phyloP scores from a whole-genome alignment of 371 early-diverging fungal genomes.

The Circinella minor region DNA sequence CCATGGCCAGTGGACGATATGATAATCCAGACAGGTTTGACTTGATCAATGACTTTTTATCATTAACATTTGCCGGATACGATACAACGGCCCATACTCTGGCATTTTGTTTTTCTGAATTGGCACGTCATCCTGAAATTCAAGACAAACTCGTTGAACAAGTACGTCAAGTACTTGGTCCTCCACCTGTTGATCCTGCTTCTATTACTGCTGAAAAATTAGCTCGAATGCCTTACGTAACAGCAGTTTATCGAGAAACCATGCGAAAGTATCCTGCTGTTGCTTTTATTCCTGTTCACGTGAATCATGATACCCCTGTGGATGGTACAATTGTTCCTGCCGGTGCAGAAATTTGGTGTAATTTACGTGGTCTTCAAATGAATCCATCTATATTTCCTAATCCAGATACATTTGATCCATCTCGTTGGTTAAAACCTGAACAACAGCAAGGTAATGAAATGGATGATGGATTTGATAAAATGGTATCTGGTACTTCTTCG shows the following conservation, averaged over 20 bases:
- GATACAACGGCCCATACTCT: constrained; percentile 55
- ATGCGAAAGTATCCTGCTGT: constrained; percentile 56
- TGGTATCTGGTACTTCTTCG: neutral
- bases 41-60: constrained; percentile 44
- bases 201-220: constrained; percentile 45
- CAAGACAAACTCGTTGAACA: constrained; percentile 45
- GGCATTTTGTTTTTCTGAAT: constrained; percentile 47
- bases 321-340: constrained; percentile 46
- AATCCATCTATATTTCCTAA: constrained; percentile 45
- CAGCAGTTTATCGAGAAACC: constrained; percentile 53
- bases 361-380: constrained; percentile 55
- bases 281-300: constrained; percentile 53
- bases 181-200: constrained; percentile 40
- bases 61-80: constrained; percentile 53
- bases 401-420: constrained; percentile 44
- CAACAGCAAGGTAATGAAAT: neutral
- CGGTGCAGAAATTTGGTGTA: constrained; percentile 53
- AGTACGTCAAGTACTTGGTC: constrained; percentile 43
- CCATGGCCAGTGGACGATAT: constrained; percentile 42
- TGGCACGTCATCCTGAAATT: constrained; percentile 44
- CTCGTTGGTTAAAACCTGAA: constrained; percentile 39
- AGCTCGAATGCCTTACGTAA: constrained; percentile 42
- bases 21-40: constrained; percentile 25
- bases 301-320: constrained; percentile 42
- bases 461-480: constrained; percentile 12